phyloP scores from a whole-genome alignment of 2,329 filamentous ascomycete species.

The Dactylonectria macrodidyma region DNA sequence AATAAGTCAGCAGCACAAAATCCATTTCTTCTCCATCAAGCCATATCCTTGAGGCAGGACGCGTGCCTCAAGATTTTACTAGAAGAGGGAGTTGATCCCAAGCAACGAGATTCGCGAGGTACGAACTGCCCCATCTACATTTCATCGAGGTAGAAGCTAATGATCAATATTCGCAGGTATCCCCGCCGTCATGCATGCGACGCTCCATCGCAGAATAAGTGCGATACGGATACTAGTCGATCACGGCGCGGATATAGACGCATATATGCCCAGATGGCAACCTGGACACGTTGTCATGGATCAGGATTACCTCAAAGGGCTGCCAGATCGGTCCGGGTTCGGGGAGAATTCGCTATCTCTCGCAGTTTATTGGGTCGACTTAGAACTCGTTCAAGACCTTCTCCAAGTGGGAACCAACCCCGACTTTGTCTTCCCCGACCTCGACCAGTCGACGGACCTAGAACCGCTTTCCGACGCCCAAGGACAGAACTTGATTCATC shows the following conservation, averaged over 20 bases:
- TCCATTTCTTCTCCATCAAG: neutral
- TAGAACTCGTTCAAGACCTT: neutral
- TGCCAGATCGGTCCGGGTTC: neutral
- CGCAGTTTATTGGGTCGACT: neutral
- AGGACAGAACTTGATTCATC: neutral
- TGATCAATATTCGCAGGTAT: neutral
- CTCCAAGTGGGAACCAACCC: neutral
- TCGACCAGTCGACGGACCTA: neutral
- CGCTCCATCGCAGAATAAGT: neutral
- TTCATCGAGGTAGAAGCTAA: neutral
- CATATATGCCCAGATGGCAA: neutral
- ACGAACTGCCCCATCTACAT: neutral
- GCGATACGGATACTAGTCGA: neutral
- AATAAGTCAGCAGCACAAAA: neutral
- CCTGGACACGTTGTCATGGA: neutral
- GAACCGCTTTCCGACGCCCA: neutral
- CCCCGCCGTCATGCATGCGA: neutral
- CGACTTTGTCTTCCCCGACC: slow-evolving; percentile 1
- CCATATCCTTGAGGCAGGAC: neutral
- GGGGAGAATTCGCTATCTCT: slow-evolving; percentile 1
- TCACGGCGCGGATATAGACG: neutral
- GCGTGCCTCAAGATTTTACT: neutral
- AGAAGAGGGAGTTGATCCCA: neutral
- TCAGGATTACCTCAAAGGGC: neutral
- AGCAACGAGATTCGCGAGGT: neutral